Evolutionary conservation across 2,329 filamentous ascomycete genomes (phyloP), one percentile per base, ranked within the genome.

Genomic region (Penicillium corylophilum): DNA sequence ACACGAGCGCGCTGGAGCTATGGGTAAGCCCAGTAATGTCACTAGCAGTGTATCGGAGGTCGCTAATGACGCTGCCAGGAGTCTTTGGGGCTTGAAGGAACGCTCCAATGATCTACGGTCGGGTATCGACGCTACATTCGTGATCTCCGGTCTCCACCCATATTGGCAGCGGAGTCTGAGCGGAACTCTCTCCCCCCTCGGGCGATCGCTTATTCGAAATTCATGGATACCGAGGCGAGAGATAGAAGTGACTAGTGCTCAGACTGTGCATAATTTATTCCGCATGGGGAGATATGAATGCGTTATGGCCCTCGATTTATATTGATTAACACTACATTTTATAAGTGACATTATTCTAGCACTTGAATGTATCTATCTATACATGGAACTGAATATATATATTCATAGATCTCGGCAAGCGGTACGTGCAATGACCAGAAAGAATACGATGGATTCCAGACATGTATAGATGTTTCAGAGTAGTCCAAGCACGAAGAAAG

Each of bases 1-100:
- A 69, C 39, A 76, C 78, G 67, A 71, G 61, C 20, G 72, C 65
- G 54, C 74, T 72, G 46, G 78, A 81, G 58, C 58, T 83, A 33
- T 80, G 79, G 75, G 82, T 76, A 51, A 58, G 54, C 49, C 43
- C 36, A 26, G n/a, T 13, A n/a, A 39, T 35, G 24, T 20, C 47
- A 33, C 42, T 26, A 24, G 40, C 16, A n/a, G n/a, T 9, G 13
- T 18, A 28, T 42, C 40, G 33, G 40, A 39, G 8, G 7, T 15
- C 44, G 38, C 55, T 39, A 38, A 50, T 12, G 36, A 48, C 29
- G 33, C 48, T 56, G 18, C 35, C 43, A 71, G 69, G 69, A 73
- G 54, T 65, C 65, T 42, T 53, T 74, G 51, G 71, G 71, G 46
- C 61, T 74, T 39, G 71, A 73, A 60, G 71, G 71, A 15, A 51